Conservation (phyloP, 305 asterid genomes). For the Fraxinus sp. region DNA sequence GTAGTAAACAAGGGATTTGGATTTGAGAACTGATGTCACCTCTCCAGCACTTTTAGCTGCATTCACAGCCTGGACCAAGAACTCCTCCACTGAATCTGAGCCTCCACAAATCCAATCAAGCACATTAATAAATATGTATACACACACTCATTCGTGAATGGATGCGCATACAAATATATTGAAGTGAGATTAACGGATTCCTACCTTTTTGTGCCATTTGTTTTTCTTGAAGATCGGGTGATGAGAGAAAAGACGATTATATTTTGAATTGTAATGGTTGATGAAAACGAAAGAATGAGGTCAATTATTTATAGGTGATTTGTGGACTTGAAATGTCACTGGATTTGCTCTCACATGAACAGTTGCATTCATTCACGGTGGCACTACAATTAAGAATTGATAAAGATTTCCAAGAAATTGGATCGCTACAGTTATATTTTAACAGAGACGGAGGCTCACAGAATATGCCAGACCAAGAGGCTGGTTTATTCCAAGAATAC, state of each 20-base stretch:
- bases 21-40: slow-evolving; percentile 34
- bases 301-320: slow-evolving; percentile 10
- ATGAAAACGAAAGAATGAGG: slow-evolving; percentile 6
- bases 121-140: slow-evolving; percentile 9
- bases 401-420: neutral
- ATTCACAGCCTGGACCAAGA: slow-evolving; percentile 68
- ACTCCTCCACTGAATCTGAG: slow-evolving; percentile 64
- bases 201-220: slow-evolving; percentile 64
- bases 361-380: slow-evolving; percentile 1
- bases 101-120: slow-evolving; percentile 24
- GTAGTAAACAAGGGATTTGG: neutral
- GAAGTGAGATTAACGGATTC: slow-evolving; percentile 12
- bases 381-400: neutral
- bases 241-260: neutral
- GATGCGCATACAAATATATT: neutral
- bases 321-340: slow-evolving; percentile 9
- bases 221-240: slow-evolving; percentile 13
- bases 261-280: neutral
- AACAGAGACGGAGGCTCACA: neutral
- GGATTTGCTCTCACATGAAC: neutral
- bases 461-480: slow-evolving; percentile 33
- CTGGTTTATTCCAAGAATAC: neutral
- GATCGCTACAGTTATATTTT: neutral
- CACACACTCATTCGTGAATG: neutral
- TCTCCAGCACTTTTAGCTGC: slow-evolving; percentile 91